These are phyloP conservation scores for Pezicula neosporulosa DNA, from an alignment of 2,329 filamentous ascomycete genomes.

Conservation along the genomic window DNA sequence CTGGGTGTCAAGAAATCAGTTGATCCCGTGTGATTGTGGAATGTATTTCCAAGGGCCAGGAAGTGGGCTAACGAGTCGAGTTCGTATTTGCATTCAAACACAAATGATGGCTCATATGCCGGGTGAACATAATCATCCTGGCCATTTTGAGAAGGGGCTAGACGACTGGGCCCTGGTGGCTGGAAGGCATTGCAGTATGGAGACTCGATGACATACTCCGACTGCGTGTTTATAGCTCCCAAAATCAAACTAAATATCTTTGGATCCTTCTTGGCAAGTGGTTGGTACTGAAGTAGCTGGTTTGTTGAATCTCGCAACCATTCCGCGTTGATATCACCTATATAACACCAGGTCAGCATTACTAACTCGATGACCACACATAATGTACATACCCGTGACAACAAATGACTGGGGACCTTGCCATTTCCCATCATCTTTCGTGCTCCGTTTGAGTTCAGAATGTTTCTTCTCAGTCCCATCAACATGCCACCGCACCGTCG, in stretches of 20 bases:
- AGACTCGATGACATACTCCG: constrained; percentile 89
- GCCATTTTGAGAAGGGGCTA: constrained; percentile 70
- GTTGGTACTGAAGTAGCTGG: constrained; percentile 87
- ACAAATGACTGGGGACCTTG: constrained; percentile 86
- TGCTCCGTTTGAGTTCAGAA: constrained; percentile 34
- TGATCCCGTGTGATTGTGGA: constrained; percentile 75
- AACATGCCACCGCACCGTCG: constrained; percentile 68
- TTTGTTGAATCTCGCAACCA: constrained; percentile 94
- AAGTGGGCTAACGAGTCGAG: constrained; percentile 94
- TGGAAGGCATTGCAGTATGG: constrained; percentile 99
- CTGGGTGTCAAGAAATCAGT: constrained; percentile 73
- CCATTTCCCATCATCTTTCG: constrained; percentile 62
- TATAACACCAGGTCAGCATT: not conserved
- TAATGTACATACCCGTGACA: constrained; percentile 56
- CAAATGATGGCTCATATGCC: constrained; percentile 74
- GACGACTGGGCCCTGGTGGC: constrained; percentile 78
- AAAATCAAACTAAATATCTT: constrained; percentile 76
- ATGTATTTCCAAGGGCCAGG: constrained; percentile 80
- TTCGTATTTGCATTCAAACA: constrained; percentile 99
- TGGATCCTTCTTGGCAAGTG: constrained; percentile 76
- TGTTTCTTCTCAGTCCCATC: constrained; percentile 41
- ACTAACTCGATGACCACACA: too few relatives aligned
- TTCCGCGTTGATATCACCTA: constrained; percentile 81
- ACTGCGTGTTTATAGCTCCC: constrained; percentile 93
- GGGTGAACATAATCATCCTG: constrained; percentile 85